These are phyloP conservation scores for Phytophthora quininea DNA, from an alignment of 352 stramenopile species.

Conservation along the genomic window DNA sequence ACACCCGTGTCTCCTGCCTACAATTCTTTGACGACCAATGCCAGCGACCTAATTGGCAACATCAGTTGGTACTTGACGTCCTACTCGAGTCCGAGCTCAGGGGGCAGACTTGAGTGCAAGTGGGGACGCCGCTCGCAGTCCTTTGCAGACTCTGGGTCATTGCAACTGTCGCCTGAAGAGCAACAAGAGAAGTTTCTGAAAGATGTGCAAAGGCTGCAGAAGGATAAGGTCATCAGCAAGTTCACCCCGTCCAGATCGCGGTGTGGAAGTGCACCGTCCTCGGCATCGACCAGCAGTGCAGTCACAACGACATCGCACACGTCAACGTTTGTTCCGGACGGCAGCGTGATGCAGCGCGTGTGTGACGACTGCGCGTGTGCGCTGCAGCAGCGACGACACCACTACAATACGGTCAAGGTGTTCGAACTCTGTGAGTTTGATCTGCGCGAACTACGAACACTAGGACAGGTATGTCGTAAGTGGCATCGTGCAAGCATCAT, in stretches of 20 bases:
- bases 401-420: slow-evolving; percentile 87
- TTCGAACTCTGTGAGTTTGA: slow-evolving; percentile 87
- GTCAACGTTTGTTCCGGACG: slow-evolving; percentile 62
- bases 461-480: slow-evolving; percentile 85
- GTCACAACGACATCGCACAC: slow-evolving; percentile 41
- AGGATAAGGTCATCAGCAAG: slow-evolving; percentile 66
- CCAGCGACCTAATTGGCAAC: slow-evolving; percentile 78
- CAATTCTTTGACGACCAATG: slow-evolving; percentile 74
- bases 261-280: slow-evolving; percentile 29
- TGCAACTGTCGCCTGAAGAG: slow-evolving; percentile 42
- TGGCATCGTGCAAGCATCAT: slow-evolving; percentile 89
- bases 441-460: slow-evolving; percentile 68
- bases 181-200: slow-evolving; percentile 78
- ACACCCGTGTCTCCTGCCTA: slow-evolving; percentile 65
- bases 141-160: slow-evolving; percentile 32
- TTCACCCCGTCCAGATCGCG: slow-evolving; percentile 69
- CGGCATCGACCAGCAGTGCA: slow-evolving; percentile 21
- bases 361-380: slow-evolving; percentile 85
- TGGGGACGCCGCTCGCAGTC: slow-evolving; percentile 24
- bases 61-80: slow-evolving; percentile 85
- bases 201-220: slow-evolving; percentile 69
- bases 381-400: slow-evolving; percentile 79
- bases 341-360: slow-evolving; percentile 79
- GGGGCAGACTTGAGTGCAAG: slow-evolving; percentile 18
- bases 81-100: slow-evolving; percentile 43